Evolutionary conservation across 495 filamentous ascomycete genomes (phyloP).

Genomic region (Lophium mytilinum): DNA sequence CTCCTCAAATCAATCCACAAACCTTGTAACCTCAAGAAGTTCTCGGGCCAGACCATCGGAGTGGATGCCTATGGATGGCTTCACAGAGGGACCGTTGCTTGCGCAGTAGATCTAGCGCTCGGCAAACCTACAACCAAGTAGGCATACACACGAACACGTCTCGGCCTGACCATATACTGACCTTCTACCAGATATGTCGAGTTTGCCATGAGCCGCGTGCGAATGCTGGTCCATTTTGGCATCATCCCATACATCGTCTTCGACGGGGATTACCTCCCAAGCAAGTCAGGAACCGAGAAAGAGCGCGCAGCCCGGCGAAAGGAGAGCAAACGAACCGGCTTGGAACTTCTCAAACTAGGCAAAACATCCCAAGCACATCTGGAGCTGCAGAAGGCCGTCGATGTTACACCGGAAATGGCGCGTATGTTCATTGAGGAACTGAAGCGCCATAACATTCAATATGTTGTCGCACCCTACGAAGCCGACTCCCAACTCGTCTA

Average conservation of each 20-base stretch:
- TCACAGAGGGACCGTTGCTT: slow-evolving; percentile 84
- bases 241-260: slow-evolving; percentile 90
- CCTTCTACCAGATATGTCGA: slow-evolving; percentile 64
- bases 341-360: slow-evolving; percentile 73
- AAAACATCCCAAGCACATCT: slow-evolving; percentile 70
- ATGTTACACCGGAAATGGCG: slow-evolving; percentile 95
- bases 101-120: slow-evolving; percentile 83
- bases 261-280: slow-evolving; percentile 91
- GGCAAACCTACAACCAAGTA: slow-evolving; percentile 83
- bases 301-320: slow-evolving; percentile 62
- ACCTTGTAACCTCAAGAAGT: slow-evolving; percentile 77
- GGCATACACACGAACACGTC: slow-evolving; percentile 23
- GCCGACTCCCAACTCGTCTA: slow-evolving; percentile 95
- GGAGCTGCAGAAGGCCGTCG: slow-evolving; percentile 90
- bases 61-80: slow-evolving; percentile 98
- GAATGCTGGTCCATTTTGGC: slow-evolving; percentile 87
- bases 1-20: slow-evolving; percentile 94
- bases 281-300: slow-evolving; percentile 85
- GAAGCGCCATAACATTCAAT: slow-evolving; percentile 68
- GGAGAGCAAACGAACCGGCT: slow-evolving; percentile 61
- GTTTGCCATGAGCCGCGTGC: slow-evolving; percentile 81
- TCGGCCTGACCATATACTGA: slow-evolving; percentile 14
- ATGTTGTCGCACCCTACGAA: slow-evolving; percentile 95
- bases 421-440: slow-evolving; percentile 84
- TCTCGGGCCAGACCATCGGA: slow-evolving; percentile 77